These are phyloP conservation scores for Oryza coarctata DNA, from an alignment of 176 grass and related monocot genomes.

Conservation along the genomic window DNA sequence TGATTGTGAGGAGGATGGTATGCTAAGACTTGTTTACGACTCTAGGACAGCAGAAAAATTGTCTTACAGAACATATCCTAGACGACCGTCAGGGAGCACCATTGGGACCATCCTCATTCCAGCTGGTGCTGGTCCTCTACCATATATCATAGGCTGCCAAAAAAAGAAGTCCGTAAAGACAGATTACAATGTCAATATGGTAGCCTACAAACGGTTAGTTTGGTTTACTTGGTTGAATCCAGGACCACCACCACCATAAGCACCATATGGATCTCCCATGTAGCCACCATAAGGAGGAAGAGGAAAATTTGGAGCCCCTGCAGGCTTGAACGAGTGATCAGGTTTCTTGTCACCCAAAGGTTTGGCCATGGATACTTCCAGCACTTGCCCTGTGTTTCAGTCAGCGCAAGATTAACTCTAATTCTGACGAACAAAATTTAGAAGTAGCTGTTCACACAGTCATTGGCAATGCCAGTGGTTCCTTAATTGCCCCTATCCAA, in stretches of 20 bases:
- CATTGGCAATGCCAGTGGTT: background rate
- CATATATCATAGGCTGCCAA: constrained; percentile 92
- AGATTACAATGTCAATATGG: background rate
- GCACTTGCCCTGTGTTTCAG: constrained; percentile 63
- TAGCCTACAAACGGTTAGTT: background rate
- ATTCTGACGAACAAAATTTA: background rate
- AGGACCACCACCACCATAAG: constrained; percentile 67
- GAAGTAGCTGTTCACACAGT: background rate
- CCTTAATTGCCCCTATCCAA: background rate
- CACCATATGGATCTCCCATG: constrained; percentile 81
- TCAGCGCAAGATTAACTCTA: background rate
- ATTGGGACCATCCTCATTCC: constrained; percentile 99
- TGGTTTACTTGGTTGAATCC: constrained; percentile 72
- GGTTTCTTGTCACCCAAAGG: constrained; percentile 85
- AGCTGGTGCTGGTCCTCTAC: constrained; percentile 82
- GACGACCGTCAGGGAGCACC: constrained; percentile 94
- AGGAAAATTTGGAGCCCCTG: constrained; percentile 55
- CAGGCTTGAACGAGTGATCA: constrained; percentile 60
- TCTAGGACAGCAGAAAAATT: background rate
- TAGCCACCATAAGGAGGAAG: constrained; percentile 61
- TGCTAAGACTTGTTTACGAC: background rate
- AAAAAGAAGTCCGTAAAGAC: background rate
- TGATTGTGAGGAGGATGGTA: background rate
- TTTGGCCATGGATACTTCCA: constrained; percentile 90
- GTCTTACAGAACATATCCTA: constrained; percentile 93